phyloP scores from a whole-genome alignment of 306 rosid genomes.

The Dalbergia cochinchinensis region DNA sequence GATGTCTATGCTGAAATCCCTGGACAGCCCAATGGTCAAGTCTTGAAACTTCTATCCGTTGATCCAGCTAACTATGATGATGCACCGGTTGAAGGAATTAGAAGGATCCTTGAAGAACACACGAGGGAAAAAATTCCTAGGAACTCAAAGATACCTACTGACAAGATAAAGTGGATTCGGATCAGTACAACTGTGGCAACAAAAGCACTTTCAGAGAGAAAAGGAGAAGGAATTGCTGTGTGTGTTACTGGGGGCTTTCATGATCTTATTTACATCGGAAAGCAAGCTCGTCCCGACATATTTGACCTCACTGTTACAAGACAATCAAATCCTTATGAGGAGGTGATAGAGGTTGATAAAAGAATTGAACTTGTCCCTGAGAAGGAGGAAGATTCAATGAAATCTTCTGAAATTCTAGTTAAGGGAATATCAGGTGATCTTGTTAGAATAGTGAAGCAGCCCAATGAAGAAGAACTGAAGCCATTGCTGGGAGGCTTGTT shows the following conservation, averaged over 20 bases:
- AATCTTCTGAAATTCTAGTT: slow-evolving; percentile 50
- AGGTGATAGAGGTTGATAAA: slow-evolving; percentile 87
- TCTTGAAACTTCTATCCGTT: slow-evolving; percentile 84
- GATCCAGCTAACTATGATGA: slow-evolving; percentile 90
- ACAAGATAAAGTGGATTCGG: slow-evolving; percentile 92
- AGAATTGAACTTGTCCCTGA: slow-evolving; percentile 72
- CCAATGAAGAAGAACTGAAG: slow-evolving; percentile 66
- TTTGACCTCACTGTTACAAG: slow-evolving; percentile 84
- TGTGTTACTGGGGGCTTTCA: slow-evolving; percentile 89
- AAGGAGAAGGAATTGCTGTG: slow-evolving; percentile 90
- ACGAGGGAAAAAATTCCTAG: slow-evolving; percentile 63
- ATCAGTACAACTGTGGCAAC: slow-evolving; percentile 98
- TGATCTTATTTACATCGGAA: slow-evolving; percentile 85
- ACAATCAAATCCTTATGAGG: slow-evolving; percentile 87
- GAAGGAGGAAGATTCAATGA: slow-evolving; percentile 38
- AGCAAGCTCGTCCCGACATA: slow-evolving; percentile 94
- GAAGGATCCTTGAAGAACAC: slow-evolving; percentile 82
- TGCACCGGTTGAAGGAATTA: slow-evolving; percentile 92
- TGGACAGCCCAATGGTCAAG: slow-evolving; percentile 70
- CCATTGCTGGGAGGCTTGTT: slow-evolving; percentile 63
- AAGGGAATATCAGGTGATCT: slow-evolving; percentile 91
- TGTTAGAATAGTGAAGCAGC: slow-evolving; percentile 75
- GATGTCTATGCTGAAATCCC: slow-evolving; percentile 94
- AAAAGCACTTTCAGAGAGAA: slow-evolving; percentile 88
- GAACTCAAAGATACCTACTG: slow-evolving; percentile 73